Conservation (phyloP, 1,284 basidiomycete species). For the Microbotryomycetes sp. region DNA sequence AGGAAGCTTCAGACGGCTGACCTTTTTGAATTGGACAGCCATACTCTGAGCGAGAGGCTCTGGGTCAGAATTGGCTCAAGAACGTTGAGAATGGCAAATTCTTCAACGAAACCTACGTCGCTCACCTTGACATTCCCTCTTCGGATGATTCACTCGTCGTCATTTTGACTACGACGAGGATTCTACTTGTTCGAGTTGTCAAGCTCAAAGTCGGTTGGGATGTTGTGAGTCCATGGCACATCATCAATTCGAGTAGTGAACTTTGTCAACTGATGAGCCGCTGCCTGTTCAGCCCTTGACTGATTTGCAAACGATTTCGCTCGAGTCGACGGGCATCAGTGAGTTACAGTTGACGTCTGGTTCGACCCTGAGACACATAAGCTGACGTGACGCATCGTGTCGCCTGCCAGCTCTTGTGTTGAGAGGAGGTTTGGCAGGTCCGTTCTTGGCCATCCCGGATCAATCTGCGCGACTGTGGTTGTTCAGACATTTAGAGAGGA, state of each 20-base stretch:
- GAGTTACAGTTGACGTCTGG: neutral
- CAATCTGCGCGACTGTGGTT: conserved; percentile 52
- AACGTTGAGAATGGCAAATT: conserved; percentile 83
- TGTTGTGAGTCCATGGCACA: conserved; percentile 47
- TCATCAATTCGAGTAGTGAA: too few species aligned
- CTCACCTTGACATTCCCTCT: conserved; percentile 57
- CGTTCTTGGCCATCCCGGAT: conserved; percentile 52
- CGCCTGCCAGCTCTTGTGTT: conserved; percentile 56
- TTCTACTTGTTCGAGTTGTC: conserved; percentile 80
- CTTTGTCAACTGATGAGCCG: too few species aligned
- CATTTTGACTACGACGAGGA: conserved; percentile 67
- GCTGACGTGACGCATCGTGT: neutral
- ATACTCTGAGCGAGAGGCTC: conserved; percentile 79
- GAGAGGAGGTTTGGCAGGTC: conserved; percentile 49
- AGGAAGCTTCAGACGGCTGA: neutral
- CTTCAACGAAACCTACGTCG: conserved; percentile 79
- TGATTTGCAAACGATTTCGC: conserved; percentile 77
- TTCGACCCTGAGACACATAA: neutral
- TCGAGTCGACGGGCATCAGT: conserved; percentile 76
- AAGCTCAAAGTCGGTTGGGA: conserved; percentile 88
- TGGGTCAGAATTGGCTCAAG: conserved; percentile 93
- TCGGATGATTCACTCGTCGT: conserved; percentile 65
- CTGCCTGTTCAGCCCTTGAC: conserved; percentile 54
- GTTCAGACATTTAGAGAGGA: conserved; percentile 50
- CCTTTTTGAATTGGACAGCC: conserved; percentile 50